Percentiles rank a stretch among this genome's conserved stretches.
Conservation (phyloP, 2,329 filamentous ascomycete species). For the Aspergillus phoenicis region DNA sequence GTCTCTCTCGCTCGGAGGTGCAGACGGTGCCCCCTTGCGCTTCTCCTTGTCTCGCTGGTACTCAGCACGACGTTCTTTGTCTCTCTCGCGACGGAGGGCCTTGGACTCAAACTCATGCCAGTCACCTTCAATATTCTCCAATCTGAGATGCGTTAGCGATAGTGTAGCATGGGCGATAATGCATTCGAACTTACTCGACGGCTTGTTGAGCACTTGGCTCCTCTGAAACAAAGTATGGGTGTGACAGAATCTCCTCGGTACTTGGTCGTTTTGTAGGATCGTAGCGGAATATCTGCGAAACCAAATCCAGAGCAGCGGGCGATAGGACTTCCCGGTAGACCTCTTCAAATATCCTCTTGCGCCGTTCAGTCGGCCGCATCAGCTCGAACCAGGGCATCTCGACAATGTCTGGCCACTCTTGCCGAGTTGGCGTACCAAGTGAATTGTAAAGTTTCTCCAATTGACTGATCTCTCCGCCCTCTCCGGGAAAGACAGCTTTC, state of each 20-base stretch:
- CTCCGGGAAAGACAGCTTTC: constrained; percentile 90
- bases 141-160: constrained; percentile 49
- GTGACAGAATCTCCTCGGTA: constrained; percentile 79
- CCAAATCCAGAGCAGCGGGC: constrained; percentile 77
- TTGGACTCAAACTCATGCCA: constrained; percentile 99
- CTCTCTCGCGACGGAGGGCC: constrained; percentile 84
- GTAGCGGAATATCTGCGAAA: constrained; percentile 83
- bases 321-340: constrained; percentile 79
- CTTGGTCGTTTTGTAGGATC: constrained; percentile 82
- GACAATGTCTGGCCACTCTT: constrained; percentile 85
- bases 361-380: constrained; percentile 73
- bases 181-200: constrained; percentile 68
- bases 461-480: constrained; percentile 93
- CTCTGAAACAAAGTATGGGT: constrained; percentile 85
- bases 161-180: background rate
- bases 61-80: constrained; percentile 57
- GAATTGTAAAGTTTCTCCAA: constrained; percentile 95
- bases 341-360: constrained; percentile 75
- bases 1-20: constrained; percentile 42
- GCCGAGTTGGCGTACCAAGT: constrained; percentile 80
- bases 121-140: constrained; percentile 82
- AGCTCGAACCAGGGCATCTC: constrained; percentile 98
- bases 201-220: constrained; percentile 76
- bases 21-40: constrained; percentile 45
- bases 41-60: constrained; percentile 54